Evolutionary conservation across 164 flowering plant genomes (phyloP), one percentile per base, ranked within the genome.

Genomic region (Vitis amurensis): DNA sequence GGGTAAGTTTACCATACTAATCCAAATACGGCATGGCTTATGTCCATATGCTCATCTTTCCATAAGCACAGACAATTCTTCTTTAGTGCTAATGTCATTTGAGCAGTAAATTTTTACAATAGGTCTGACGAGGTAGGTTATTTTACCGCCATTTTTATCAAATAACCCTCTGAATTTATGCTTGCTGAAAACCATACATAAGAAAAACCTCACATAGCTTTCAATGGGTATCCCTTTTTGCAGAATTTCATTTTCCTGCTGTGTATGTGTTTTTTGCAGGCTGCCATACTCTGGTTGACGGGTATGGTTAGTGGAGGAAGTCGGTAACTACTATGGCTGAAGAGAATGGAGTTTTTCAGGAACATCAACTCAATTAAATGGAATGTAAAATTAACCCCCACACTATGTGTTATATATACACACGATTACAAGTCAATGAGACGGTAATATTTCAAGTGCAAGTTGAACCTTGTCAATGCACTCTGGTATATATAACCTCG

Each of bases 231-330:
- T 23, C 27, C 27, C 27, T 23, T 23, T 23, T 23, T 23, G 27
- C 27, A 23, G 27, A 23, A 23, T 1, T 23, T 23, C 27, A 12
- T 48, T 58, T 37, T 3, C 4, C 14, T 16, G 23, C 37, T 3
- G 11, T 48, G 61, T 64, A 23, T 7, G 48, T n/a, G 0, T 12
- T 31, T 65, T 49, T 56, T 80, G 81, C 79, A 82, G 85, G 62
- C 69, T 82, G 51, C 81, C 85, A 0, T 82, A 73, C 52, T 59
- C 79, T 53, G 77, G 82, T 51, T 70, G 52, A 75, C 17, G 9
- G 57, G 59, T 56, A 63, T 53, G 67, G 51, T 2, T 1, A 5
- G 2, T 50, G 12, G 8, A 55, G 48, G 2, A 23, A 23, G 27
- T 23, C 27, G 27, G 27, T 0, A 23, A 4, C 50, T 27, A 11